Percentiles rank a stretch among this genome's conserved stretches.
phyloP scores from a whole-genome alignment of 306 rosid genomes.

The Malus orientalis region DNA sequence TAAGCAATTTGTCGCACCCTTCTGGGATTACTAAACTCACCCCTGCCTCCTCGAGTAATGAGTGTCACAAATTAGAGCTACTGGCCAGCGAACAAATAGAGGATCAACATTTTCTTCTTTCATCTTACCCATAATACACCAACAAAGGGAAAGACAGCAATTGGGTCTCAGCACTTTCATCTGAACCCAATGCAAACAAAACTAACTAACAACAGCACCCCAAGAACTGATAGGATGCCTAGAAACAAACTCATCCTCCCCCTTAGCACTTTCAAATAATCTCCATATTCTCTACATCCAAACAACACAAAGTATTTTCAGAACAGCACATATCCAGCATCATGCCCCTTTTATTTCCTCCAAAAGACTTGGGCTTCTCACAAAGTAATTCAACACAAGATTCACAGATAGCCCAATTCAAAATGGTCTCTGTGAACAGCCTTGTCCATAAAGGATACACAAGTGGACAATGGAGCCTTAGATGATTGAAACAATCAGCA shows the following conservation, averaged over 20 bases:
- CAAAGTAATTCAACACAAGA: neutral
- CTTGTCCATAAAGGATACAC: neutral
- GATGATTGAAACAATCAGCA: too few relatives aligned
- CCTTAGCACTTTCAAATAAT: neutral
- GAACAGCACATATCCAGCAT: neutral
- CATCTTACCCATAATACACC: too few relatives aligned
- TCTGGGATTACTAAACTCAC: too few relatives aligned
- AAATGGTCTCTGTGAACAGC: neutral
- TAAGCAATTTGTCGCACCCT: too few relatives aligned
- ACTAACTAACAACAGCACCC: neutral
- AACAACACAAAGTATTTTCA: neutral
- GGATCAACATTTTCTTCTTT: too few relatives aligned
- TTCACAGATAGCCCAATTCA: neutral
- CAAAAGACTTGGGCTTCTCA: neutral
- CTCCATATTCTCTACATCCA: too few relatives aligned
- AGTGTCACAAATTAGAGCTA: too few relatives aligned
- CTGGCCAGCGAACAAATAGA: too few relatives aligned
- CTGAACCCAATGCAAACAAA: neutral
- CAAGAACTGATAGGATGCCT: neutral
- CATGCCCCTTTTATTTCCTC: neutral
- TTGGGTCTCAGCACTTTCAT: too few relatives aligned
- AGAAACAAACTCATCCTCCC: neutral
- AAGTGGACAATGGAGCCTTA: neutral
- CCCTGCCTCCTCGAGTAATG: too few relatives aligned
- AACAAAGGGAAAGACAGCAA: too few relatives aligned